These are phyloP conservation scores for Spizellomyces sp. DNA, from an alignment of 192 early-diverging fungal species.

Conservation along the genomic window DNA sequence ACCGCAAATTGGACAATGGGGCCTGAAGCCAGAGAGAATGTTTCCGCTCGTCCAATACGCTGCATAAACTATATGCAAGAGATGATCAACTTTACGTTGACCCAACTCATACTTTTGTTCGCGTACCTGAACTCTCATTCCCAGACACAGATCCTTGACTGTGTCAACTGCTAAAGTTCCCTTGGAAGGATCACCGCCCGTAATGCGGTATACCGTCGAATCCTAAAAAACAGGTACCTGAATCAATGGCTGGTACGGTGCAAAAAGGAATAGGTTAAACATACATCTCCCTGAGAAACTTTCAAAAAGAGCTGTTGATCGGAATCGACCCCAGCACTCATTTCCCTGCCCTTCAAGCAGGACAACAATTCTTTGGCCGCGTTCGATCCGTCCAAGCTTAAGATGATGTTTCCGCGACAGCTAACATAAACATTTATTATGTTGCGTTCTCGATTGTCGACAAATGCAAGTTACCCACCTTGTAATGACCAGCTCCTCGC, in stretches of 20 bases:
- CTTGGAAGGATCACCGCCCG: conserved; percentile 45
- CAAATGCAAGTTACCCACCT: conserved; percentile 4
- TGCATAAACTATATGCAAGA: not conserved
- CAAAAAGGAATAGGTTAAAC: no score
- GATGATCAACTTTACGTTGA: not conserved
- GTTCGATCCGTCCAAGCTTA: conserved; percentile 26
- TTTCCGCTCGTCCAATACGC: not conserved
- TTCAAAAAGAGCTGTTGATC: conserved; percentile 31
- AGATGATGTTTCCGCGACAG: conserved; percentile 45
- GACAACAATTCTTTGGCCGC: conserved; percentile 33
- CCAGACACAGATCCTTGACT: conserved; percentile 30
- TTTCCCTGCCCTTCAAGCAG: conserved; percentile 11
- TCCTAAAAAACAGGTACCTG: not conserved
- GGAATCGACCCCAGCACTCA: conserved; percentile 16
- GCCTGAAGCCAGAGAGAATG: not conserved
- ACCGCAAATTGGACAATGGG: not conserved
- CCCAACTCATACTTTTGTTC: not conserved
- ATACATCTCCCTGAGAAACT: conserved; percentile 16
- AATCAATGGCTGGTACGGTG: not conserved
- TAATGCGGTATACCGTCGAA: conserved; percentile 37
- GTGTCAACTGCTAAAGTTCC: conserved; percentile 47
- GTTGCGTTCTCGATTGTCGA: not conserved
- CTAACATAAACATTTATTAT: conserved; percentile 4
- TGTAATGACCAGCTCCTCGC: conserved; percentile 33
- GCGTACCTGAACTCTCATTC: conserved; percentile 35